Conservation (phyloP, 140 eudicot species). For the Bidens hawaiensis region DNA sequence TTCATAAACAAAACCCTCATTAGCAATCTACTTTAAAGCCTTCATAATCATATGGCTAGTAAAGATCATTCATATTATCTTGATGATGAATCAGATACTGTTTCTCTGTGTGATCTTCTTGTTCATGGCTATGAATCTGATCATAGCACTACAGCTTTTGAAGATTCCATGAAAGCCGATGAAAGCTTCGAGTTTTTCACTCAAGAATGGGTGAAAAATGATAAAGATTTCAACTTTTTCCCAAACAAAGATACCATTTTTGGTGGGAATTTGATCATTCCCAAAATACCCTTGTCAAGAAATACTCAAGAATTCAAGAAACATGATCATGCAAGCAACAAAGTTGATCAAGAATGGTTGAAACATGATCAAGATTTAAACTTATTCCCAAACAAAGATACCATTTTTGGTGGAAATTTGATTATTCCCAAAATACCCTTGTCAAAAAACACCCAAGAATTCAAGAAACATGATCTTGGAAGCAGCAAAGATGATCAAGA, state of each 20-base stretch:
- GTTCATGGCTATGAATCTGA: background rate
- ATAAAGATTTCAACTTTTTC: conserved; percentile 16
- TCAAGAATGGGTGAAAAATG: conserved; percentile 23
- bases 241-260: conserved; percentile 12
- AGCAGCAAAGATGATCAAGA: conserved; percentile 3
- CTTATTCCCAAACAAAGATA: conserved; percentile 11
- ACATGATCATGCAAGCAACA: conserved; percentile 5
- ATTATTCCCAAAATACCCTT: conserved; percentile 17
- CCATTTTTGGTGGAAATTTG: conserved; percentile 18
- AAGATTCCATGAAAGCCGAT: conserved; percentile 19
- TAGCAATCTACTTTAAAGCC: conserved; percentile 13
- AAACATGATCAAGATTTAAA: conserved; percentile 12
- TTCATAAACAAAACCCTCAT: conserved; percentile 10
- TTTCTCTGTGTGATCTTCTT: conserved; percentile 34
- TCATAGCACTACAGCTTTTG: conserved; percentile 5
- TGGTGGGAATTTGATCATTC: conserved; percentile 18
- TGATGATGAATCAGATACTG: conserved; percentile 17
- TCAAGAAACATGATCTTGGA: conserved; percentile 15
- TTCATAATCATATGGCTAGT: conserved; percentile 15
- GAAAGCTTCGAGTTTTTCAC: conserved; percentile 33
- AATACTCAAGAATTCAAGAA: conserved; percentile 20
- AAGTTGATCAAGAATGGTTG: conserved; percentile 27
- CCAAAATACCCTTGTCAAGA: conserved; percentile 18
- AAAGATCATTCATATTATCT: conserved; percentile 7
- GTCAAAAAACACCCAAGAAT: conserved; percentile 17